Base-by-base conservation (phyloP, 2,329 filamentous ascomycete genomes). In the Sporothrix pseudoabietina region DNA sequence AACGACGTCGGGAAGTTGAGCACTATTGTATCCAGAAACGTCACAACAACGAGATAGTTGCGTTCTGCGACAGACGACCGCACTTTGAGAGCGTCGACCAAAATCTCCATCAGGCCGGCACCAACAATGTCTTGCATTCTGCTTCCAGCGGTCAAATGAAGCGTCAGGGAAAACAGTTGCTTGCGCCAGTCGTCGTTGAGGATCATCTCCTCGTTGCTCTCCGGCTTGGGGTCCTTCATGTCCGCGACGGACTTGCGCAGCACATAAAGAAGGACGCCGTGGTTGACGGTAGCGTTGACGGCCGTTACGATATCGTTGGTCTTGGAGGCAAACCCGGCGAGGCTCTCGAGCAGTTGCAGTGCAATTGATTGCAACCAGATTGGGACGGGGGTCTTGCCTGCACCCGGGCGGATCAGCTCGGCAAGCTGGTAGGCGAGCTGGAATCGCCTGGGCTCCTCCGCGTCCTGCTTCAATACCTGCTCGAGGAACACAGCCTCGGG, bases 221-320 rank as follows among this genome's bases (percentile, higher is more conserved):
- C 88, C 69, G 84, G 80, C 68, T 85, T 84, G 74, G 89, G 86
- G 22, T 84, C 84, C 73, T 87, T 89, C 83, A 99, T 91, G 76
- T 94, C 92, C 22, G 91, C 91, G 73, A 98, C 92, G 10, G 94
- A 93, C 81, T 97, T 98, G 72, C 95, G 89, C 69, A 97, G 91
- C 77, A 98, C 88, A 79, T 98, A 98, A 77, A 98, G 91, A 61
- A 99, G 86, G 41, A 98, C 92, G 16, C 96, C 97, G 78, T 99
- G 97, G 78, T 97, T 98, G 52, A 98, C 95, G 77, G 95, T 97
- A 71, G 97, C 93, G 78, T 94, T 97, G 57, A 99, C 85, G n/a
- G 96, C 94, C 57, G 93, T 90, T 76, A 94, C 90, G 32, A 99
- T 91, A 80, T 99, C 96, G 47, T 89, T 85, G 41, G 91, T 88